Evolutionary conservation across 1,284 basidiomycete genomes (phyloP), one percentile per base, ranked within the genome.

Genomic region (Naganishia cerealis): DNA sequence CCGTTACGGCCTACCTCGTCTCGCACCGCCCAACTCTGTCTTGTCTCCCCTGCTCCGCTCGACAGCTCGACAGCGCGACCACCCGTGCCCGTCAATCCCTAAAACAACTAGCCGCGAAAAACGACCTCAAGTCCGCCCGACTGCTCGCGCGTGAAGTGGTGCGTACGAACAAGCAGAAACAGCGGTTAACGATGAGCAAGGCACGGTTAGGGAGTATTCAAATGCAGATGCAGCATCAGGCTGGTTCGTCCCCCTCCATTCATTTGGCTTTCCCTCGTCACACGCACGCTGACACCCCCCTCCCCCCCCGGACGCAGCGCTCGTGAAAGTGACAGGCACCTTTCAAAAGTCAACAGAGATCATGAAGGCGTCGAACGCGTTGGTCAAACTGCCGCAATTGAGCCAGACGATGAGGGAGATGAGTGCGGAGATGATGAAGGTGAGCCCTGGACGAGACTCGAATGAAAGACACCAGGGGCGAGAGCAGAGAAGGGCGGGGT

Each of bases 291-390:
- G n/a, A n/a, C n/a, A n/a, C n/a, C n/a, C n/a, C n/a, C n/a, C n/a
- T n/a, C n/a, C 29, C 29, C 29, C 52, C 4, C 29, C 42, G 13
- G 39, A 16, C 54, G n/a, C 58, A 98, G 96, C 96, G 0, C 93
- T 98, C 90, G 83, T 90, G 74, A 99, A 99, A 82, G 92, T 99
- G 50, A 98, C 96, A 2, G 96, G 96, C 9, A 88, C 92, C 26
- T 84, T 99, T 73, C 94, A 97, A 82, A 98, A 94, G 81, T 95
- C 92, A 12, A 94, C 95, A 0, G 95, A 99, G 81, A 98, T 99
- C 72, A 99, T 99, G 95, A 99, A 92, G 82, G 85, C 94, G 40
- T 95, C 94, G 4, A 99, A 97, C 81, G 84, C 89, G 57, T 86
- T 99, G 55, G 84, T 99, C 75, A 94, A 89, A 77, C 84, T 99